Evolutionary conservation across 352 stramenopile species (phyloP).

Genomic region (Phytophthora lateralis): DNA sequence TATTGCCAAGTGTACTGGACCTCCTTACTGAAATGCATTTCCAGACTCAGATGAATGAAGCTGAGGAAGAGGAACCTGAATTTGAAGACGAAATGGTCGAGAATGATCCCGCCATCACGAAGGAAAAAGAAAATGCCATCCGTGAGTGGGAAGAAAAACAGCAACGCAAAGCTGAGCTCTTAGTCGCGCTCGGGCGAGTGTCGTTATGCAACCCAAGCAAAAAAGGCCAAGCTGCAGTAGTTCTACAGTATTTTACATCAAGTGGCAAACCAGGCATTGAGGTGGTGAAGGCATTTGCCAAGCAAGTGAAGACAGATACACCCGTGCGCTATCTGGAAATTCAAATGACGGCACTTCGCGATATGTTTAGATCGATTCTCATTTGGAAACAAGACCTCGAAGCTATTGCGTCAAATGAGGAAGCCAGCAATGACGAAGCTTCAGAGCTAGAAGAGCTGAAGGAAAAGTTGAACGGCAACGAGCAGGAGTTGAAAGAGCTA

Average conservation of each 20-base stretch:
- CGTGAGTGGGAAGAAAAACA: slow-evolving; percentile 39
- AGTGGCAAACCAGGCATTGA: slow-evolving; percentile 55
- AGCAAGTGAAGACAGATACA: slow-evolving; percentile 75
- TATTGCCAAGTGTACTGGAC: slow-evolving; percentile 67
- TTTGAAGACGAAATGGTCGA: slow-evolving; percentile 34
- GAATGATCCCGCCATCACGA: slow-evolving; percentile 13
- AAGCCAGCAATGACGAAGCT: slow-evolving; percentile 29
- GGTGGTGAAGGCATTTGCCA: slow-evolving; percentile 83
- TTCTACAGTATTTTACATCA: slow-evolving; percentile 73
- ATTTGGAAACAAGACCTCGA: slow-evolving; percentile 66
- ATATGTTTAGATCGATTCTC: slow-evolving; percentile 70
- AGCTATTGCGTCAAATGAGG: slow-evolving; percentile 15
- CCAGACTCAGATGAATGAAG: slow-evolving; percentile 72
- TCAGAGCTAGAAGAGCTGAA: slow-evolving; percentile 62
- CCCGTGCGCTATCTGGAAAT: slow-evolving; percentile 85
- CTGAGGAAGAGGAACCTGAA: slow-evolving; percentile 52
- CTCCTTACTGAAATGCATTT: slow-evolving; percentile 86
- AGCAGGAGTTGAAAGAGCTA: slow-evolving; percentile 69
- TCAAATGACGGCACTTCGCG: slow-evolving; percentile 85
- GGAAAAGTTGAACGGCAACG: slow-evolving; percentile 51
- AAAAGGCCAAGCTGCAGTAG: slow-evolving; percentile 74
- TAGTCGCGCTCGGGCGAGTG: slow-evolving; percentile 72
- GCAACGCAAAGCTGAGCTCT: slow-evolving; percentile 61
- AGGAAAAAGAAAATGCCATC: slow-evolving; percentile 32
- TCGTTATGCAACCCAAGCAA: slow-evolving; percentile 86